Conservation (phyloP, 2,329 filamentous ascomycete genomes). For the Proliferodiscus dingleyae region DNA sequence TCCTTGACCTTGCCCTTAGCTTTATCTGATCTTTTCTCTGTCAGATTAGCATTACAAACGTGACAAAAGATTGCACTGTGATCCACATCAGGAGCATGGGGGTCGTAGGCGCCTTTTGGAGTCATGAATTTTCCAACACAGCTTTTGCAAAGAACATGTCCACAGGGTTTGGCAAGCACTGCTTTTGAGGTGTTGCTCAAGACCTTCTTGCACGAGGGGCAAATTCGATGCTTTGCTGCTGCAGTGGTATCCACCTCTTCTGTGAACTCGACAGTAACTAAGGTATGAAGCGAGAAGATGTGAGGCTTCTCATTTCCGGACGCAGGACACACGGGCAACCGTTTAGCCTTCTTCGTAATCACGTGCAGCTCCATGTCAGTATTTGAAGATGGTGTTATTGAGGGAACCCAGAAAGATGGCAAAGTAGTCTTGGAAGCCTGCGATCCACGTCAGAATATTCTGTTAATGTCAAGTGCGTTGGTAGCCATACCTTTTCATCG, state of each 20-base stretch:
- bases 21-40: constrained; percentile 46
- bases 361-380: constrained; percentile 52
- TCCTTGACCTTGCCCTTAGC: constrained; percentile 47
- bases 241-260: constrained; percentile 56
- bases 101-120: constrained; percentile 49
- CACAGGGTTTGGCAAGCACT: constrained; percentile 79
- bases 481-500: constrained; percentile 57
- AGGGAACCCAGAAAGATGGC: constrained; percentile 91
- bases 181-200: constrained; percentile 80
- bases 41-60: constrained; percentile 80
- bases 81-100: constrained; percentile 49
- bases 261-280: constrained; percentile 73
- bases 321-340: constrained; percentile 70
- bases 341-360: constrained; percentile 58
- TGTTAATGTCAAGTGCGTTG: too few species aligned
- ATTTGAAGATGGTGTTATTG: constrained; percentile 67
- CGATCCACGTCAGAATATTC: constrained; percentile 1
- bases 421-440: constrained; percentile 59
- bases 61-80: constrained; percentile 64
- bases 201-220: constrained; percentile 79
- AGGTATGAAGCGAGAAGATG: constrained; percentile 68
- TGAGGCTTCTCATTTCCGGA: constrained; percentile 64
- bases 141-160: constrained; percentile 82
- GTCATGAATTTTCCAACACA: constrained; percentile 82
- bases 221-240: constrained; percentile 52